Evolutionary conservation across 1,284 basidiomycete species (phyloP).

Genomic region (Phlebopus sp.): DNA sequence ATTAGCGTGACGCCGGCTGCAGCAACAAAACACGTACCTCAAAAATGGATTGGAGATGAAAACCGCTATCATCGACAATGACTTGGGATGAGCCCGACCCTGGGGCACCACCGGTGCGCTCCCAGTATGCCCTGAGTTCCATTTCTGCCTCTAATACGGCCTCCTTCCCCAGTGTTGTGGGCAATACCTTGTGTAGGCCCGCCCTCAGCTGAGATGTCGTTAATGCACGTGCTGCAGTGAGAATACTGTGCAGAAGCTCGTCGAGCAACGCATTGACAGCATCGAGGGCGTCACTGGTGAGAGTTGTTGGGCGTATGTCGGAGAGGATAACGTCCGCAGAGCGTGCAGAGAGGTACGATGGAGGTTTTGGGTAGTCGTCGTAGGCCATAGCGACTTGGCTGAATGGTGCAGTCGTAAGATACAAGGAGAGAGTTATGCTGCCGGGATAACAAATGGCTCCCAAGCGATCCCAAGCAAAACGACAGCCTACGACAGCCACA

Average conservation of each 20-base stretch:
- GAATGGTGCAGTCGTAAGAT: constrained; percentile 24
- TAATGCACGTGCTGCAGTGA: constrained; percentile 71
- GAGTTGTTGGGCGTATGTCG: constrained; percentile 85
- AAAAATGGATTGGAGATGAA: constrained; percentile 69
- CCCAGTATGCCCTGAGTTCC: constrained; percentile 83
- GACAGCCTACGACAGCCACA: constrained; percentile 6
- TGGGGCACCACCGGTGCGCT: constrained; percentile 52
- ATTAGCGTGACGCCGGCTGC: constrained; percentile 1
- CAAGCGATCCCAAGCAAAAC: constrained; percentile 17
- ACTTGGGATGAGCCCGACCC: constrained; percentile 33
- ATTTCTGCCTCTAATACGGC: constrained; percentile 91
- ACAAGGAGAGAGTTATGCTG: constrained; percentile 1
- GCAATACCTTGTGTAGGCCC: constrained; percentile 70
- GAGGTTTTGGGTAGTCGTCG: constrained; percentile 38
- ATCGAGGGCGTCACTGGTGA: constrained; percentile 69
- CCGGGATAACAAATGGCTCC: neutral
- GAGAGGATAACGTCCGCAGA: constrained; percentile 89
- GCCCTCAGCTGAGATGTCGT: constrained; percentile 72
- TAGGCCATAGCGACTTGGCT: constrained; percentile 12
- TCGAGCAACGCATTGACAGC: constrained; percentile 85
- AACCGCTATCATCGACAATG: constrained; percentile 49
- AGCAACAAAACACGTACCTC: constrained; percentile 51
- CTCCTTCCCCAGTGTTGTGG: constrained; percentile 80
- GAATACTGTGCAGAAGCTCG: constrained; percentile 77
- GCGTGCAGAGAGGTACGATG: constrained; percentile 72